phyloP scores from a whole-genome alignment of 176 grass and related monocot species.

The Rhynchospora pubera region DNA sequence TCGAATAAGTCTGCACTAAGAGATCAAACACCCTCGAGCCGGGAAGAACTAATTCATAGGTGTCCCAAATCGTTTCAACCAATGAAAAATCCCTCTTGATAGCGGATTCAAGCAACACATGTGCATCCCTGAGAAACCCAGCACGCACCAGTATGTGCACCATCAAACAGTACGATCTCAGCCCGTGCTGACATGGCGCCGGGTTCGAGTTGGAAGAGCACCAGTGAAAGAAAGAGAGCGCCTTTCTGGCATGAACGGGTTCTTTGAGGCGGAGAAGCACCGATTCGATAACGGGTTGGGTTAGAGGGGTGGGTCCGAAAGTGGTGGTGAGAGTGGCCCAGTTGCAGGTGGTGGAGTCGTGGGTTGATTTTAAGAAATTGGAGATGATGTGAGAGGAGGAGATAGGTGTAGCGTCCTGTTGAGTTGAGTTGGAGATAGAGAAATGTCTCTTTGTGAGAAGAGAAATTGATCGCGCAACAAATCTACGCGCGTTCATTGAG shows the following conservation, averaged over 20 bases:
- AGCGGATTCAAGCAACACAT: slow-evolving; percentile 42
- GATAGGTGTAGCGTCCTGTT: not conserved
- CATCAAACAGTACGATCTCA: slow-evolving; percentile 55
- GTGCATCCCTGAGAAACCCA: slow-evolving; percentile 42
- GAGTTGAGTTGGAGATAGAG: not conserved
- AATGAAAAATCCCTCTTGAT: slow-evolving; percentile 29
- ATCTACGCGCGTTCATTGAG: not conserved
- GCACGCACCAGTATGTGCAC: slow-evolving; percentile 67
- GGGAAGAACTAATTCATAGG: slow-evolving; percentile 45
- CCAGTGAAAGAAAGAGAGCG: slow-evolving; percentile 74
- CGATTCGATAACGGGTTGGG: slow-evolving; percentile 27
- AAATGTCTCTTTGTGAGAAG: slow-evolving; percentile 4
- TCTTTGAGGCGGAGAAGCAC: slow-evolving; percentile 51
- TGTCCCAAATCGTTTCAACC: slow-evolving; percentile 42
- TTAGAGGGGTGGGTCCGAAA: slow-evolving; percentile 29
- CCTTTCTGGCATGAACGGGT: slow-evolving; percentile 46
- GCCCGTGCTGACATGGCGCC: slow-evolving; percentile 15
- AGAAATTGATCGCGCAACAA: not conserved
- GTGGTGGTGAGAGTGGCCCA: slow-evolving; percentile 52
- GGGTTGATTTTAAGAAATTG: slow-evolving; percentile 40
- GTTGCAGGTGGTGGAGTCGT: slow-evolving; percentile 21
- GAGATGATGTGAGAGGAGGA: slow-evolving; percentile 23
- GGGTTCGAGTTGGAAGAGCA: slow-evolving; percentile 19
- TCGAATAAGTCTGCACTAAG: slow-evolving; percentile 66
- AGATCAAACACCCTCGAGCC: slow-evolving; percentile 64